Evolutionary conservation across 495 filamentous ascomycete species (phyloP).

Genomic region (Annulohypoxylon nitens): DNA sequence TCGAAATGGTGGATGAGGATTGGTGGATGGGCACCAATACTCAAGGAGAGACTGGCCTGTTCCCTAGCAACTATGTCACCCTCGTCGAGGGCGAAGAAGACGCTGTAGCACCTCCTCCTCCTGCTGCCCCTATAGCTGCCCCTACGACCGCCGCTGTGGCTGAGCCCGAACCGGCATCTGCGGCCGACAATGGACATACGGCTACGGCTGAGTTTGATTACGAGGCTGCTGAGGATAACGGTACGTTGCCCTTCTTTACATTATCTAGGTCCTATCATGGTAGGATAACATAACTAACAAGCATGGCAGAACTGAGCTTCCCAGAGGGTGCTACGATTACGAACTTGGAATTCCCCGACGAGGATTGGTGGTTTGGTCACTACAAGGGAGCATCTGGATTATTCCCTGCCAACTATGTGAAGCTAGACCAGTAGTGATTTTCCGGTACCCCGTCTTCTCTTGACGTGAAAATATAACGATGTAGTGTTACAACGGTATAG

Average conservation of each 20-base stretch:
- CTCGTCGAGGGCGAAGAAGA: slow-evolving; percentile 71
- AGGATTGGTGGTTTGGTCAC: slow-evolving; percentile 97
- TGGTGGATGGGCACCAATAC: slow-evolving; percentile 97
- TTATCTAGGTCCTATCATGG: not conserved
- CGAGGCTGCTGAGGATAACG: slow-evolving; percentile 97
- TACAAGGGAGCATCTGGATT: slow-evolving; percentile 83
- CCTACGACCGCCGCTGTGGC: slow-evolving; percentile 51
- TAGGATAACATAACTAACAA: slow-evolving; percentile 38
- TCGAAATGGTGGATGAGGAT: slow-evolving; percentile 96
- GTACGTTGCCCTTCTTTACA: slow-evolving; percentile 49
- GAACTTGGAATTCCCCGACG: slow-evolving; percentile 88
- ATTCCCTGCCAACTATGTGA: slow-evolving; percentile 91
- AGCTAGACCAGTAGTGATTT: slow-evolving; percentile 71
- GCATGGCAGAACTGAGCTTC: slow-evolving; percentile 79
- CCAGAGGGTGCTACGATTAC: slow-evolving; percentile 86
- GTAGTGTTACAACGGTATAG: slow-evolving; percentile 11
- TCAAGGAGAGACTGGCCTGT: slow-evolving; percentile 85
- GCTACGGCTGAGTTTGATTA: slow-evolving; percentile 96
- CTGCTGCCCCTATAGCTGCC: slow-evolving; percentile 24
- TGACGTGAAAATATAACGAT: slow-evolving; percentile 11
- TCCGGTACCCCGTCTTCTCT: not conserved
- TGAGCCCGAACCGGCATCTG: slow-evolving; percentile 45
- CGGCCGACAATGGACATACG: slow-evolving; percentile 64
- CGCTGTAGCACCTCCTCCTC: slow-evolving; percentile 17
- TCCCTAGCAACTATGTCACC: slow-evolving; percentile 97